Evolutionary conservation across 345 rosid species (phyloP).

Genomic region (Erodium maritimum): DNA sequence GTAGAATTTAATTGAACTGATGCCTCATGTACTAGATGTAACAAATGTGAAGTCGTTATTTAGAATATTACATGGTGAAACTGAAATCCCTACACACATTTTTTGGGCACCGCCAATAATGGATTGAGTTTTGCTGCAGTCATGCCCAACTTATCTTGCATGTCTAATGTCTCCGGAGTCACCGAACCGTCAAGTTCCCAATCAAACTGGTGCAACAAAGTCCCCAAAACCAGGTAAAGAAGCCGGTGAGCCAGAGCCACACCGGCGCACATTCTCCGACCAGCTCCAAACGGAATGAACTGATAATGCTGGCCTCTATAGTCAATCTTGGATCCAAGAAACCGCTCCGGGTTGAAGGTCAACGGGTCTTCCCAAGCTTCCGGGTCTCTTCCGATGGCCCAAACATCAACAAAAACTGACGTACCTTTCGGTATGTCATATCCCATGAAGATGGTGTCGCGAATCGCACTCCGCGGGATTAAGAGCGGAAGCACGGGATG

Average conservation of each 20-base stretch:
- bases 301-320: slow-evolving; percentile 9
- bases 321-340: slow-evolving; percentile 17
- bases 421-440: slow-evolving; percentile 48
- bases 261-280: slow-evolving; percentile 39
- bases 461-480: slow-evolving; percentile 33
- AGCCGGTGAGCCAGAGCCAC: slow-evolving; percentile 24
- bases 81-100: neutral
- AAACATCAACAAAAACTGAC: slow-evolving; percentile 30
- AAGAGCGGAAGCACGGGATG: slow-evolving; percentile 54
- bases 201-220: slow-evolving; percentile 31
- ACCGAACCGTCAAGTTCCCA: slow-evolving; percentile 22
- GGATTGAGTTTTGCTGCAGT: slow-evolving; percentile 23
- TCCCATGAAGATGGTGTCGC: slow-evolving; percentile 35
- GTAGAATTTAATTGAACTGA: too few species aligned
- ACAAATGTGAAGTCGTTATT: too few species aligned
- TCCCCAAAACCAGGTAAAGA: slow-evolving; percentile 18
- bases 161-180: slow-evolving; percentile 20
- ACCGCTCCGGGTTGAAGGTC: slow-evolving; percentile 29
- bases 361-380: slow-evolving; percentile 32
- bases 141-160: slow-evolving; percentile 24
- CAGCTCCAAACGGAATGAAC: slow-evolving; percentile 38
- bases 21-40: too few species aligned
- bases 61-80: too few species aligned
- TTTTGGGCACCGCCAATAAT: slow-evolving; percentile 23
- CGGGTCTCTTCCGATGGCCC: slow-evolving; percentile 23